These are phyloP conservation scores for Luffa acutangula DNA, from an alignment of 306 rosid species.

Conservation along the genomic window DNA sequence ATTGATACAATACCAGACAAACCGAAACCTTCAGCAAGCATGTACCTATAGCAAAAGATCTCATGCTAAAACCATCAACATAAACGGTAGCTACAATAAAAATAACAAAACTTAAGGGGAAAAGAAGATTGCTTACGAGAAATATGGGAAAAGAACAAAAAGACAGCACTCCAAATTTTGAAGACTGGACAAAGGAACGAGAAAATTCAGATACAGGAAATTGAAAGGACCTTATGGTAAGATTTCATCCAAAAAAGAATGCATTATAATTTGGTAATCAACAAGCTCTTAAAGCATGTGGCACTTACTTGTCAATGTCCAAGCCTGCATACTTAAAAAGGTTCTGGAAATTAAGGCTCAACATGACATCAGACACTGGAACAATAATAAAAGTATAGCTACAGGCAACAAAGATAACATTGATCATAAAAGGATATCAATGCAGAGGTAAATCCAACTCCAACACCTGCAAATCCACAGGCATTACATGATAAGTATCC, in stretches of 20 bases:
- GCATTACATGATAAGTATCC: slow-evolving; percentile 17
- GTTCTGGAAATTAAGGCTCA: slow-evolving; percentile 70
- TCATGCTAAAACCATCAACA: slow-evolving; percentile 12
- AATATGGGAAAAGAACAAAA: slow-evolving; percentile 94
- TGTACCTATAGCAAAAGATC: slow-evolving; percentile 46
- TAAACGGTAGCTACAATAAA: neutral
- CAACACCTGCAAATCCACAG: slow-evolving; percentile 68
- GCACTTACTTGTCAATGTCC: slow-evolving; percentile 90
- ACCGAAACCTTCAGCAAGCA: slow-evolving; percentile 97
- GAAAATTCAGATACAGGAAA: slow-evolving; percentile 5
- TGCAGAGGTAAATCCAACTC: slow-evolving; percentile 96
- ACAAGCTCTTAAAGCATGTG: slow-evolving; percentile 6
- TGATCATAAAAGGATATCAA: slow-evolving; percentile 75
- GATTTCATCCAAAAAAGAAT: neutral
- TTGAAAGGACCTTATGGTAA: neutral
- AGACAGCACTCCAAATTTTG: slow-evolving; percentile 98
- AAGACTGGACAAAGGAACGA: slow-evolving; percentile 48
- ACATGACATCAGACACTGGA: neutral
- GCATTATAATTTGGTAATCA: neutral
- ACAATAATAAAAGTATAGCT: slow-evolving; percentile 3
- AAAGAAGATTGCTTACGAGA: slow-evolving; percentile 64
- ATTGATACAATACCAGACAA: slow-evolving; percentile 96
- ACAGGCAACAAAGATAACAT: slow-evolving; percentile 12
- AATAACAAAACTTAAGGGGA: neutral
- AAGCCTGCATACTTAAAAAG: slow-evolving; percentile 98